Conservation (phyloP, 768 basidiomycete species). For the Dioszegia aurantiaca region DNA sequence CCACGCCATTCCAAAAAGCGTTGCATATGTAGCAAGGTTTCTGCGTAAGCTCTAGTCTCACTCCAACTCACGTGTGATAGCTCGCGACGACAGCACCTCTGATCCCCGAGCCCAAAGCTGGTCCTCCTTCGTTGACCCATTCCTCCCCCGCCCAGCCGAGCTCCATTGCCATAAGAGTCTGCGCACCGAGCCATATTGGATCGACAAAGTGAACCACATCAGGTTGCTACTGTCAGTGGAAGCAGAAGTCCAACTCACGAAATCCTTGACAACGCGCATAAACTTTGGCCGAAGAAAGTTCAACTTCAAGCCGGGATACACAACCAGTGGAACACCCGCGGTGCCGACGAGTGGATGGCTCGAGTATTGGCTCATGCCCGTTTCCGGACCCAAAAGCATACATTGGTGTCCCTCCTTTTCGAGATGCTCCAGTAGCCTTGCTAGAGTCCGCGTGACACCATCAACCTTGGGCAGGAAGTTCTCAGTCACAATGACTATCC, state of each 20-base stretch:
- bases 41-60: conserved; percentile 20
- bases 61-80: conserved; percentile 54
- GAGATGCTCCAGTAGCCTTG: conserved; percentile 55
- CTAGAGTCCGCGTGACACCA: conserved; percentile 56
- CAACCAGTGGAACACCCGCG: conserved; percentile 53
- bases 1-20: conserved; percentile 54
- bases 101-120: conserved; percentile 42
- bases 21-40: conserved; percentile 54
- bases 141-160: conserved; percentile 53
- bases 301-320: conserved; percentile 55
- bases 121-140: conserved; percentile 44
- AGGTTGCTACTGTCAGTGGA: conserved; percentile 42
- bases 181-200: conserved; percentile 58
- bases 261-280: conserved; percentile 50
- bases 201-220: conserved; percentile 57
- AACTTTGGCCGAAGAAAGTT: conserved; percentile 56
- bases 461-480: conserved; percentile 56
- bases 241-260: conserved; percentile 24
- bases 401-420: conserved; percentile 55
- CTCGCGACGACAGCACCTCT: conserved; percentile 53
- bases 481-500: conserved; percentile 53
- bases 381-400: conserved; percentile 55
- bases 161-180: conserved; percentile 54
- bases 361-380: conserved; percentile 53
- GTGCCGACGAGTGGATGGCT: conserved; percentile 55